Evolutionary conservation across 2,329 filamentous ascomycete species (phyloP), one percentile per base, ranked within the genome.

Genomic region (Claviceps capensis): DNA sequence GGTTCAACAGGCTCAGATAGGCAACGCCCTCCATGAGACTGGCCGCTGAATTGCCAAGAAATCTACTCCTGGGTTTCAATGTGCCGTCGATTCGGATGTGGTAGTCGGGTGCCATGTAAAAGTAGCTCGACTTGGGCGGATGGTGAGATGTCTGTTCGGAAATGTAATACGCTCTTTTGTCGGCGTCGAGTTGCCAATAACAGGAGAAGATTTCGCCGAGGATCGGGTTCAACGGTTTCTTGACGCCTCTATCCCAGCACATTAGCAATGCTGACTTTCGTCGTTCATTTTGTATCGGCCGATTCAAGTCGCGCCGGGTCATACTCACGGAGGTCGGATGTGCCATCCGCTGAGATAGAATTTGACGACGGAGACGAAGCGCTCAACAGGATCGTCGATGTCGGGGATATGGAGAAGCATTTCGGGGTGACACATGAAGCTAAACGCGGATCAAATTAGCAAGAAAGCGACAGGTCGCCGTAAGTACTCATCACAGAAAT

Each of bases 321-420:
- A 16, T 41, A 76, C 86, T 64, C 79, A 95, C 88, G 89, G 86
- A 63, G 93, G 93, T 69, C 91, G 93, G 66, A 98, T 96, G 68
- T 98, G 93, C 93, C 93, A 98, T 62, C 93, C 93, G 68, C 89
- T 95, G 45, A 98, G 75, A 69, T 98, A 98, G 69, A 98, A 98
- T 70, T 94, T 96, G 65, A 96, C 88, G 48, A 98, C 93, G 14
- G 89, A 87, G 34, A 97, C 82, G 64, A 98, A 98, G 66, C 93
- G 82, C 63, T 91, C 75, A 52, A 88, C 74, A 1, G 93, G 91
- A 63, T 98, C 91, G 49, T 97, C 86, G 60, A 96, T 86, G 47
- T 81, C 73, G 45, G 91, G 80, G 68, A 97, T 93, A 37, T 86
- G 84, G 4, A 98, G 81, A 36, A 98, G 83, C 63, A 89, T 94